These are phyloP conservation scores for Phytophthora sp. DNA, from an alignment of 352 stramenopile species.

Conservation along the genomic window DNA sequence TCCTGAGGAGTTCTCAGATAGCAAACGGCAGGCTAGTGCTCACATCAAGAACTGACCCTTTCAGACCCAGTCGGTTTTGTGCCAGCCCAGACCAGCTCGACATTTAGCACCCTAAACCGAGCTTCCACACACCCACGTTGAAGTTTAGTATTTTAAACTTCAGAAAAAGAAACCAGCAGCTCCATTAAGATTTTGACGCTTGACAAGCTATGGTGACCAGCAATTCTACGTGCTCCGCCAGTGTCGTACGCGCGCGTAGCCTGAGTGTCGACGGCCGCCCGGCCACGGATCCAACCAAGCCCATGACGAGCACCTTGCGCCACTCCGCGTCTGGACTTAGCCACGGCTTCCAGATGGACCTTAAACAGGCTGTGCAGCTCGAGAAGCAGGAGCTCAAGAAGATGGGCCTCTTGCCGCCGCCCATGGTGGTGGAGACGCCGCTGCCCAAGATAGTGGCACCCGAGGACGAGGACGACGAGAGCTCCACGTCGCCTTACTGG, in stretches of 20 bases:
- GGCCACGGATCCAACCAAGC: no score
- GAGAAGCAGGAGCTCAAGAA: slow-evolving; percentile 43
- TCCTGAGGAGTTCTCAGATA: slow-evolving; percentile 12
- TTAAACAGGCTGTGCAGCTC: slow-evolving; percentile 38
- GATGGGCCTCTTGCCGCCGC: slow-evolving; percentile 16
- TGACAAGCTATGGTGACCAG: slow-evolving; percentile 16
- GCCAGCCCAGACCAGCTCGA: no score
- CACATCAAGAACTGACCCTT: slow-evolving; percentile 6
- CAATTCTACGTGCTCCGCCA: no score
- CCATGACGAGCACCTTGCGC: not conserved
- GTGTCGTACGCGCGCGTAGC: no score
- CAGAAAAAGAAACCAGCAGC: slow-evolving; percentile 3
- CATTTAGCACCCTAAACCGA: no score
- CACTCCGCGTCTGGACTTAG: slow-evolving; percentile 18
- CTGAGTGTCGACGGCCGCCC: slow-evolving; percentile 19
- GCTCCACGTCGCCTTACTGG: slow-evolving; percentile 28
- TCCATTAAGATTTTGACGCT: slow-evolving; percentile 9
- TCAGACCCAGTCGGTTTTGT: no score
- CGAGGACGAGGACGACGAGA: slow-evolving; percentile 17
- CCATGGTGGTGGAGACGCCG: not conserved
- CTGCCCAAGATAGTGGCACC: slow-evolving; percentile 7
- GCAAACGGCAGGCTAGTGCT: slow-evolving; percentile 22
- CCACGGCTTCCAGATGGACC: slow-evolving; percentile 40
- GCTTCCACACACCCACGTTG: not conserved
- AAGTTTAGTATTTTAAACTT: slow-evolving; percentile 10